Evolutionary conservation across 140 eudicot genomes (phyloP).

Genomic region (Senecio squalidus): DNA sequence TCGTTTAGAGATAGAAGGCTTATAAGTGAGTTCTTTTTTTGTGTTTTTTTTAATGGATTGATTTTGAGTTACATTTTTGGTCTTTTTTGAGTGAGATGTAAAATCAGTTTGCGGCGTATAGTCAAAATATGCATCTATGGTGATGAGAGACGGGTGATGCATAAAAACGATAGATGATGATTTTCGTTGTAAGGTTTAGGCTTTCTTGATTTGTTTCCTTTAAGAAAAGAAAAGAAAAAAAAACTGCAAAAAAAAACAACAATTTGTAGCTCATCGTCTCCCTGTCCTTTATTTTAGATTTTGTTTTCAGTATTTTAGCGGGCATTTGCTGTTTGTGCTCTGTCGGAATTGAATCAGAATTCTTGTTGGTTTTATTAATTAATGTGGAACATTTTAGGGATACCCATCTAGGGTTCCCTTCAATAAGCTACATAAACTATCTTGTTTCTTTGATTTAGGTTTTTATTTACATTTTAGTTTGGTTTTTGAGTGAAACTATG

Average conservation of each 20-base stretch:
- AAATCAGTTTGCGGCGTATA: slow-evolving; percentile 66
- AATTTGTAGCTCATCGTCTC: slow-evolving; percentile 29
- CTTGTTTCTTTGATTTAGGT: slow-evolving; percentile 10
- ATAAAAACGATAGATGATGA: slow-evolving; percentile 24
- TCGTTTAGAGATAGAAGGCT: slow-evolving; percentile 34
- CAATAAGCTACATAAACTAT: slow-evolving; percentile 30
- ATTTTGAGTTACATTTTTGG: slow-evolving; percentile 40
- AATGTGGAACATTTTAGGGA: slow-evolving; percentile 29
- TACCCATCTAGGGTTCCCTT: slow-evolving; percentile 27
- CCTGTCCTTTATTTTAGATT: slow-evolving; percentile 7
- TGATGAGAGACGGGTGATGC: slow-evolving; percentile 41
- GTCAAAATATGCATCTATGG: slow-evolving; percentile 39
- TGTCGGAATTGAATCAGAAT: slow-evolving; percentile 9
- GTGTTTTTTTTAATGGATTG: slow-evolving; percentile 39
- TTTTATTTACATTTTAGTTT: slow-evolving; percentile 6
- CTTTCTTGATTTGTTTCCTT: slow-evolving; percentile 14
- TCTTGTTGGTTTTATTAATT: slow-evolving; percentile 26
- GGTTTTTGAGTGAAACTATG: slow-evolving; percentile 4
- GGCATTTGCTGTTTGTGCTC: slow-evolving; percentile 18
- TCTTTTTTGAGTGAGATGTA: slow-evolving; percentile 61
- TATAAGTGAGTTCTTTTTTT: slow-evolving; percentile 31
- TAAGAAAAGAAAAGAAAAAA: slow-evolving; percentile 12
- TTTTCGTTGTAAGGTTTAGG: slow-evolving; percentile 24
- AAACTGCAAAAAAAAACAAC: slow-evolving; percentile 15
- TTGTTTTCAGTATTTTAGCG: not conserved